Evolutionary conservation across 2,329 filamentous ascomycete genomes (phyloP).

Genomic region (Pseudovirgaria hyperparasitica): DNA sequence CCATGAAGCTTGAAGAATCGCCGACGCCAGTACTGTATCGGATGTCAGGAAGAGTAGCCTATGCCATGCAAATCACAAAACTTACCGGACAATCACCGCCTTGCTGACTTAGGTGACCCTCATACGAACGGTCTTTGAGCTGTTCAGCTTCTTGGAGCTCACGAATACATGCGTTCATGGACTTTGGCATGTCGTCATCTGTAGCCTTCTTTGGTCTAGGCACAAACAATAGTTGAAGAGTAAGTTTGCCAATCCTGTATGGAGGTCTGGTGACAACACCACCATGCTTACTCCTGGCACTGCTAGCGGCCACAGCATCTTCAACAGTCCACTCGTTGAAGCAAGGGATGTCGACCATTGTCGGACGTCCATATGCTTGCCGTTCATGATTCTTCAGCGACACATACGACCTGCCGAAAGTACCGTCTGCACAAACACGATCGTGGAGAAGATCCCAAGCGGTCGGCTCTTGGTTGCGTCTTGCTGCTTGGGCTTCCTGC

Average conservation of each 20-base stretch:
- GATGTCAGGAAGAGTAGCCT: conserved; percentile 7
- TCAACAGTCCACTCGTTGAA: conserved; percentile 99
- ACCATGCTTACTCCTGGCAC: conserved; percentile 82
- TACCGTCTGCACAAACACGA: conserved; percentile 79
- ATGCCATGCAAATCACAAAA: conserved; percentile 13
- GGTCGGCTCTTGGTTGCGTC: conserved; percentile 45
- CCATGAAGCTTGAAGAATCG: conserved; percentile 93
- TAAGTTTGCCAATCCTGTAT: conserved; percentile 93
- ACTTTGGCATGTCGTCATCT: conserved; percentile 98
- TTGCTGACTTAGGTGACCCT: conserved; percentile 88
- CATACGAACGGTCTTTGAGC: conserved; percentile 62
- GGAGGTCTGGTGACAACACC: conserved; percentile 69
- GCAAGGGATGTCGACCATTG: conserved; percentile 78
- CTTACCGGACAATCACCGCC: conserved; percentile 94
- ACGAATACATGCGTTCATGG: conserved; percentile 91
- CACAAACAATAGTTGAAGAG: conserved; percentile 87
- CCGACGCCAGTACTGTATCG: conserved; percentile 77
- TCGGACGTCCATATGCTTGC: conserved; percentile 75
- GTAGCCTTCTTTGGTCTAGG: conserved; percentile 75
- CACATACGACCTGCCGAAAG: conserved; percentile 87
- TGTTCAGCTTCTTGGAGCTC: conserved; percentile 87
- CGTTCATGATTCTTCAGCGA: conserved; percentile 87
- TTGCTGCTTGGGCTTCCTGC: conserved; percentile 33
- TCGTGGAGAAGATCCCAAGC: conserved; percentile 81
- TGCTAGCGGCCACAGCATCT: conserved; percentile 59